A percentile compares a stretch with the other conserved stretches of the same genome.
Conservation (phyloP, 169 alveolate species). For the Ichthyophthirius multifiliis region DNA sequence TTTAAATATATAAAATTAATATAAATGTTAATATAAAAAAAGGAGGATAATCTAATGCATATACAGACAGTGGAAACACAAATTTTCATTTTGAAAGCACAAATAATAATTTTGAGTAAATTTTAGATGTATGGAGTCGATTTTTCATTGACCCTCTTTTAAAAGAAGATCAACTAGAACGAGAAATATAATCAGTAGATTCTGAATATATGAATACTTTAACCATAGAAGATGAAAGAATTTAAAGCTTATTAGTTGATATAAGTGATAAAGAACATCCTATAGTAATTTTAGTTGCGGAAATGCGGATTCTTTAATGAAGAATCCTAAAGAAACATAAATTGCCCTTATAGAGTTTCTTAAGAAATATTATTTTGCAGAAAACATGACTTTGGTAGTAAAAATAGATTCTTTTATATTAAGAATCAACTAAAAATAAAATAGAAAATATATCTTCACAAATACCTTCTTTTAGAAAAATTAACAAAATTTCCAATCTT, state of each 20-base stretch:
- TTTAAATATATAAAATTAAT: too few relatives aligned
- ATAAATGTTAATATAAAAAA: too few relatives aligned
- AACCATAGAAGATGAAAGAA: not conserved
- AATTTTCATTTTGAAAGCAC: slow-evolving; percentile 74
- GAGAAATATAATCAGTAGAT: slow-evolving; percentile 89
- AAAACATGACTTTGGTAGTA: not conserved
- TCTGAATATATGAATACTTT: slow-evolving; percentile 68
- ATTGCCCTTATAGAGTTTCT: not conserved
- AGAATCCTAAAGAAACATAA: not conserved
- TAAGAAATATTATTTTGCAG: not conserved
- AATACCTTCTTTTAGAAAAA: not conserved
- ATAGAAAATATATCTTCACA: not conserved
- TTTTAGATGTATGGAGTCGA: slow-evolving; percentile 79
- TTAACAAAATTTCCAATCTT: not conserved
- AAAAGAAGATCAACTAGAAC: slow-evolving; percentile 63
- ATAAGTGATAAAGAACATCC: not conserved
- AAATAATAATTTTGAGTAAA: slow-evolving; percentile 61
- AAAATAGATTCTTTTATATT: not conserved
- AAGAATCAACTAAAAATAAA: not conserved
- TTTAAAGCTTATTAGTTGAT: not conserved
- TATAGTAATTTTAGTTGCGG: not conserved
- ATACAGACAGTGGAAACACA: slow-evolving; percentile 73
- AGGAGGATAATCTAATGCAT: slow-evolving; percentile 88
- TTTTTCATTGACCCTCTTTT: slow-evolving; percentile 83
- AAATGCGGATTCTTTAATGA: not conserved